Evolutionary conservation across 441 rosid species (phyloP).

Genomic region (Mallotus japonicus): DNA sequence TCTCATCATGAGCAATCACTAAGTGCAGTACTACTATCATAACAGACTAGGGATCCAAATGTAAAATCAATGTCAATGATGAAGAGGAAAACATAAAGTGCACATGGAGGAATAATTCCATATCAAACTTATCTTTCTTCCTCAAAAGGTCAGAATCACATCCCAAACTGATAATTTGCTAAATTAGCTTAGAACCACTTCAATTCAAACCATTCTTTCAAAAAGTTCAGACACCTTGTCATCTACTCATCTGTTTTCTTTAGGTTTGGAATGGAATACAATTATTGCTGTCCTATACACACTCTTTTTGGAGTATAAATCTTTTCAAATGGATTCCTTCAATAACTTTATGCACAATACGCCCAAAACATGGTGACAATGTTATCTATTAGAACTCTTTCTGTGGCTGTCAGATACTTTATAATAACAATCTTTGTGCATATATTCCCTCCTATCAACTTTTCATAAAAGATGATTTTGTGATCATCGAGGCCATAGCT

Average conservation of each 20-base stretch:
- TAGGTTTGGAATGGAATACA: conserved; percentile 30
- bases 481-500: conserved; percentile 31
- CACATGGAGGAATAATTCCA: conserved; percentile 26
- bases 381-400: conserved; percentile 40
- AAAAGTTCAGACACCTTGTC: conserved; percentile 34
- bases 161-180: conserved; percentile 7
- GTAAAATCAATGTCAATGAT: conserved; percentile 7
- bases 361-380: conserved; percentile 30
- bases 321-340: conserved; percentile 45
- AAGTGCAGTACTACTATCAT: conserved; percentile 7
- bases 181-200: conserved; percentile 14
- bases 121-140: conserved; percentile 5
- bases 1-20: conserved; percentile 3
- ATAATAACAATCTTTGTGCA: conserved; percentile 47
- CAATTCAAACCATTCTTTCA: conserved; percentile 16
- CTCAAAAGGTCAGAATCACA: conserved; percentile 22
- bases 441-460: conserved; percentile 51
- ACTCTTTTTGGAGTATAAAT: conserved; percentile 31
- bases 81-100: conserved; percentile 12
- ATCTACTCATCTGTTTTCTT: conserved; percentile 28
- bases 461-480: conserved; percentile 48
- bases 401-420: conserved; percentile 42
- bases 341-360: conserved; percentile 37
- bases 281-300: conserved; percentile 30
- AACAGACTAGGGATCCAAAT: conserved; percentile 12